A percentile compares a stretch with the other conserved stretches of the same genome.
phyloP scores from a whole-genome alignment of 2,329 filamentous ascomycete species.

The Camillea tinctor region DNA sequence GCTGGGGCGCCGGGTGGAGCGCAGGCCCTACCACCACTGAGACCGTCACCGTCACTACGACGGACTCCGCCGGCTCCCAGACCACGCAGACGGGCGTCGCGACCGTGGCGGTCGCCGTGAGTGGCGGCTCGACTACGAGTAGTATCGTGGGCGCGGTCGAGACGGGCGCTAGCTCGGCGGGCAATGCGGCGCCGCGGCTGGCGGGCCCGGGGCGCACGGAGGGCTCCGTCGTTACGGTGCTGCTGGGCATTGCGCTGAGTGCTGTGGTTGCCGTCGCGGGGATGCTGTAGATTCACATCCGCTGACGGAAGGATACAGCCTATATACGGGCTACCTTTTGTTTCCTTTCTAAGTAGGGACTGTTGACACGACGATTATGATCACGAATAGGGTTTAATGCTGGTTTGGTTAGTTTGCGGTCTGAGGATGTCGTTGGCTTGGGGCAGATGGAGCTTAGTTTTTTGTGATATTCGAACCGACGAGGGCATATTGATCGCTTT shows the following conservation, averaged over 20 bases:
- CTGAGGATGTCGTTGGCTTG: no score
- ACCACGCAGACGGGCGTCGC: constrained; percentile 29
- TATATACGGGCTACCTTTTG: background rate
- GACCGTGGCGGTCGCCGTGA: constrained; percentile 31
- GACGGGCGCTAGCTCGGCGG: constrained; percentile 11
- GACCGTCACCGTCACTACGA: constrained; percentile 36
- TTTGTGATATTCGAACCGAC: no score
- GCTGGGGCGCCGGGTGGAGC: constrained; percentile 42
- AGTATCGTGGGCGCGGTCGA: constrained; percentile 23
- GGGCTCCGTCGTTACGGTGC: constrained; percentile 27
- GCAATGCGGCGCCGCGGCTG: constrained; percentile 12
- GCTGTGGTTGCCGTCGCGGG: constrained; percentile 28
- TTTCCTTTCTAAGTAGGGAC: background rate
- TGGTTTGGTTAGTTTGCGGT: no score
- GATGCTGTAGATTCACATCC: constrained; percentile 24
- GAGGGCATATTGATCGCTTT: no score
- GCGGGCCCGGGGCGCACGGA: constrained; percentile 15
- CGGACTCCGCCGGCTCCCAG: constrained; percentile 26
- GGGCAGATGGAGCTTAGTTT: no score
- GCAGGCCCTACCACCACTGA: constrained; percentile 37
- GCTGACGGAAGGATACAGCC: no score
- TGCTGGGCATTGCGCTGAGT: constrained; percentile 29
- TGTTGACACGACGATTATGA: no score
- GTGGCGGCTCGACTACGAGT: constrained; percentile 34
- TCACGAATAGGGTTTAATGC: no score